Conservation (phyloP, 345 rosid species). For the Eucalyptus melliodora region DNA sequence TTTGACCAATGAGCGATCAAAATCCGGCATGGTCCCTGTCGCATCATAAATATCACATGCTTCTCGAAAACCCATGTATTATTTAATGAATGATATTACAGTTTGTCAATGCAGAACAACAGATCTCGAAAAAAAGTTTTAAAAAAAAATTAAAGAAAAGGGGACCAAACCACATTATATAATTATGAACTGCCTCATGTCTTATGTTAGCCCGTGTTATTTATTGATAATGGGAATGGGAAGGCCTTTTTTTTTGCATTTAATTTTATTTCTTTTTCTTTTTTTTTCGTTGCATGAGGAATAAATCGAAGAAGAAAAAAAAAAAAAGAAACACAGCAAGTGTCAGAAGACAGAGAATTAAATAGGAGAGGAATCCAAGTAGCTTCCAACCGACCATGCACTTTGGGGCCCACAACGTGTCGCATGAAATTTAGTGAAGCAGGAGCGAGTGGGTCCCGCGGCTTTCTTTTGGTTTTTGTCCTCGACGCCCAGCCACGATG, state of each 20-base stretch:
- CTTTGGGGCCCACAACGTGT: neutral
- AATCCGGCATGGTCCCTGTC: neutral
- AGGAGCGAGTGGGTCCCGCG: neutral
- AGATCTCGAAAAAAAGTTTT: neutral
- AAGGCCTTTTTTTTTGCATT: neutral
- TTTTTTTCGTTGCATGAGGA: neutral
- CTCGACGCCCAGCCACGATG: neutral
- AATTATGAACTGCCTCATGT: neutral
- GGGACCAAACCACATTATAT: neutral
- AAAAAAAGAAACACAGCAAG: neutral
- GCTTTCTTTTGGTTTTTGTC: neutral
- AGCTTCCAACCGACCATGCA: neutral
- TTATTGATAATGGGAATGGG: neutral
- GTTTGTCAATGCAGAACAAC: neutral
- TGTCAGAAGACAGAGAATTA: neutral
- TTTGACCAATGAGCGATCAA: neutral
- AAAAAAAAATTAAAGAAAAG: neutral
- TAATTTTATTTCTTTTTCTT: neutral
- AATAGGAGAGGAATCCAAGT: neutral
- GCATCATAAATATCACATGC: neutral
- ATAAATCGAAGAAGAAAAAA: neutral
- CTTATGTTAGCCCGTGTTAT: neutral
- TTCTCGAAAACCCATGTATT: neutral
- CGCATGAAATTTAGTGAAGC: neutral
- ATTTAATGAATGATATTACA: neutral